phyloP scores from a whole-genome alignment of 2,329 filamentous ascomycete genomes.

The Fusarium begoniae region DNA sequence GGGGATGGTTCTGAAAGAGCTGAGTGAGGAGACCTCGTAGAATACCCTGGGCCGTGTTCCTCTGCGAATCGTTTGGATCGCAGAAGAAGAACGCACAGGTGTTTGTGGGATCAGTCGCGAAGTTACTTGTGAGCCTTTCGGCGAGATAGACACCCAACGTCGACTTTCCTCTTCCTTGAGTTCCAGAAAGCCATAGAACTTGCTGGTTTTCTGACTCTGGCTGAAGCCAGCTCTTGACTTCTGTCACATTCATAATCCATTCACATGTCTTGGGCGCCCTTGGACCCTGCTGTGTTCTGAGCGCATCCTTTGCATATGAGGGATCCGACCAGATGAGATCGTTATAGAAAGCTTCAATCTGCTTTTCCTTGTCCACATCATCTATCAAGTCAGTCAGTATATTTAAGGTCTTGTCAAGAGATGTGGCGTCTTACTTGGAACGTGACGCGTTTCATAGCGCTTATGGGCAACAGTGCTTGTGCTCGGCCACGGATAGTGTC shows the following conservation, averaged over 20 bases:
- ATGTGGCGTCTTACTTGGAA: conserved; percentile 6
- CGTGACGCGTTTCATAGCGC: conserved; percentile 15
- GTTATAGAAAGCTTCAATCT: conserved; percentile 18
- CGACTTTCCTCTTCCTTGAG: conserved; percentile 18
- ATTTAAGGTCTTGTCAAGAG: too few relatives aligned
- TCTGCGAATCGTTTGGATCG: conserved; percentile 7
- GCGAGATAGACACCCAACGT: conserved; percentile 17
- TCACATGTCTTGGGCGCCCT: conserved; percentile 16
- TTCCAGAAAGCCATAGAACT: conserved; percentile 16
- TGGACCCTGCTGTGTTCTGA: conserved; percentile 18
- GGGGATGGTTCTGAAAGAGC: conserved; percentile 22
- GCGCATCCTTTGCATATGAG: conserved; percentile 15
- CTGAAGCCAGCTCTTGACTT: conserved; percentile 10
- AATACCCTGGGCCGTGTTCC: conserved; percentile 20
- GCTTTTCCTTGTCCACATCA: conserved; percentile 9
- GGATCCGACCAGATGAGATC: conserved; percentile 24
- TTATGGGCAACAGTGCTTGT: conserved; percentile 23
- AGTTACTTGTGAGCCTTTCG: conserved; percentile 14
- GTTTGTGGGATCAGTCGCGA: conserved; percentile 7
- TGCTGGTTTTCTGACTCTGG: conserved; percentile 1
- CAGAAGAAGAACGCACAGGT: conserved; percentile 26
- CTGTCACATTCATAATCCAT: conserved; percentile 17
- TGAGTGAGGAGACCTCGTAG: conserved; percentile 21
- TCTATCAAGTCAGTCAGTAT: conserved; percentile 14
- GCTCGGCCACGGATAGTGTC: conserved; percentile 28